Percentiles rank a stretch among this genome's conserved stretches.
Evolutionary conservation across 257 asterid genomes (phyloP).

Genomic region (Solanum peruvianum): DNA sequence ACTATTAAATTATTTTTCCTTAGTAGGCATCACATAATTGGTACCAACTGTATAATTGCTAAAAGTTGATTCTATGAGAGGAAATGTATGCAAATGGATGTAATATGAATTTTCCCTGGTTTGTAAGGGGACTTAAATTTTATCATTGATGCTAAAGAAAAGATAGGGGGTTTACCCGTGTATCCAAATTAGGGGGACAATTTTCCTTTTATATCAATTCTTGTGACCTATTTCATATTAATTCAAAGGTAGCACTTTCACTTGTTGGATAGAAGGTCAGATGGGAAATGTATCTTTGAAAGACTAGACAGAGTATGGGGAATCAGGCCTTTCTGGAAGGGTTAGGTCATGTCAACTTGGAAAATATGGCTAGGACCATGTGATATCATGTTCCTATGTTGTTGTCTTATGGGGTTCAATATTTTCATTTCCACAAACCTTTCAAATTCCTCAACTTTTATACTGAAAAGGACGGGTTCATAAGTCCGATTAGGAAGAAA

Average conservation of each 20-base stretch:
- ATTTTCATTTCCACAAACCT: no score
- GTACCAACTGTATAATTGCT: neutral
- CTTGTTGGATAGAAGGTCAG: neutral
- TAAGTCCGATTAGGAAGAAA: no score
- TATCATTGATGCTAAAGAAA: neutral
- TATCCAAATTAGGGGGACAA: neutral
- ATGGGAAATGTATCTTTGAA: neutral
- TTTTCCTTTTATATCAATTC: no score
- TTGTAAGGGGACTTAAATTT: no score
- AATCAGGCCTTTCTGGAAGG: neutral
- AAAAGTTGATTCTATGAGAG: no score
- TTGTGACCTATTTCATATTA: no score
- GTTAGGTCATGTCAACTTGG: neutral
- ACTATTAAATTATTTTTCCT: neutral
- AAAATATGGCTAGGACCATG: neutral
- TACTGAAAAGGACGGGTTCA: no score
- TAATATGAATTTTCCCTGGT: no score
- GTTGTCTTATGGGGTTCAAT: no score
- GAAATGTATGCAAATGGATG: no score
- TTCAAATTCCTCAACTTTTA: neutral
- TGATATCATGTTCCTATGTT: no score
- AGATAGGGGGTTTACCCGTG: neutral
- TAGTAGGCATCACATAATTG: neutral
- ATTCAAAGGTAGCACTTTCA: neutral
- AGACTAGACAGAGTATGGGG: neutral